These are phyloP conservation scores for Anaeramoeba ignava DNA, from an alignment of 78 protist genomes.

Conservation along the genomic window DNA sequence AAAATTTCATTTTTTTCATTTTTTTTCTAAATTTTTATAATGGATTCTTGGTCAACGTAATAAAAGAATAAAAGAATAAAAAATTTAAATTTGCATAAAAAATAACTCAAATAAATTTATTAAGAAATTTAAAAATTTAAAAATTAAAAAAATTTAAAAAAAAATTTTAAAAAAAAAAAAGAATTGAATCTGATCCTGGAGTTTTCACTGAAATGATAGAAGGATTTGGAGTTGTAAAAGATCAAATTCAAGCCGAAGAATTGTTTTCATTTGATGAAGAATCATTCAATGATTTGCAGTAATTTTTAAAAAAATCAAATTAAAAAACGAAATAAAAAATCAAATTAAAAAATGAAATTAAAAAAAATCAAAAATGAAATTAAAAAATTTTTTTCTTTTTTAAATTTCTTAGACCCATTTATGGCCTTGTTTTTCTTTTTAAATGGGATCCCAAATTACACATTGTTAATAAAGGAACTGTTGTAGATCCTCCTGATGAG, in stretches of 20 bases:
- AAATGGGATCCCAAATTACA: slow-evolving; percentile 57
- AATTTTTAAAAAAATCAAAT: too few species aligned
- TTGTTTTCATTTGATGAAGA: slow-evolving; percentile 60
- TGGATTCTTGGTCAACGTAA: too few species aligned
- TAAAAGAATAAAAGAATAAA: too few species aligned
- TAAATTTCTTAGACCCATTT: slow-evolving; percentile 33
- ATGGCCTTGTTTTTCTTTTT: slow-evolving; percentile 82
- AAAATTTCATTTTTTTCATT: too few species aligned
- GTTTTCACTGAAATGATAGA: slow-evolving; percentile 84
- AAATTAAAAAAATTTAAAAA: too few species aligned
- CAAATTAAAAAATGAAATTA: slow-evolving; percentile 1
- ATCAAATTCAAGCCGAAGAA: slow-evolving; percentile 81
- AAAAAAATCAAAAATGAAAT: neutral
- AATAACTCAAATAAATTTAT: too few species aligned
- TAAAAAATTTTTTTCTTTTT: neutral
- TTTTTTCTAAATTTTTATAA: too few species aligned
- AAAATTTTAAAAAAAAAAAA: too few species aligned
- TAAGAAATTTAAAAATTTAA: too few species aligned
- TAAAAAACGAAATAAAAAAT: too few species aligned
- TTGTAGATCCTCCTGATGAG: slow-evolving; percentile 10
- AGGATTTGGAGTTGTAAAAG: slow-evolving; percentile 68
- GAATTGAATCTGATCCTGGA: too few species aligned
- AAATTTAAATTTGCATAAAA: too few species aligned
- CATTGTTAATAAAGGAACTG: neutral
- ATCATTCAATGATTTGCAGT: slow-evolving; percentile 9